phyloP scores from a whole-genome alignment of 441 rosid species.

The Gossypium davidsonii region DNA sequence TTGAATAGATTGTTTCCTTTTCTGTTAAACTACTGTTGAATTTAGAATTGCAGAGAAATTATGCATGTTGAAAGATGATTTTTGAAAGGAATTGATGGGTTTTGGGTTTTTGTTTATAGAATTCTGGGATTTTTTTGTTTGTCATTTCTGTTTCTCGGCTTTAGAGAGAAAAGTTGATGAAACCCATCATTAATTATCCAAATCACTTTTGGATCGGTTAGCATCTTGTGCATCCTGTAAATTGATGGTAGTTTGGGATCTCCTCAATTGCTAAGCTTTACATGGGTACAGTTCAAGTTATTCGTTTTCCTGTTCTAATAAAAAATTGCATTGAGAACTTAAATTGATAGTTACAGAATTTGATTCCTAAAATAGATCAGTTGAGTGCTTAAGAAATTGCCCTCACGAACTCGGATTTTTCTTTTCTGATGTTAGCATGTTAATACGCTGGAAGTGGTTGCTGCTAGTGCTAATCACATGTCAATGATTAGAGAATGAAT shows the following conservation, averaged over 20 bases:
- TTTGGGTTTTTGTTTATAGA: background rate
- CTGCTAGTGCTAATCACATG: background rate
- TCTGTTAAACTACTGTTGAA: background rate
- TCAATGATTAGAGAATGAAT: background rate
- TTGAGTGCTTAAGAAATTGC: background rate
- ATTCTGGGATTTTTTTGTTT: background rate
- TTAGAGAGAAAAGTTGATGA: background rate
- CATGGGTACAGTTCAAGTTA: background rate
- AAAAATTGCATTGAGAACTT: background rate
- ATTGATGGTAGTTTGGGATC: background rate
- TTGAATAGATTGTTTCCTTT: background rate
- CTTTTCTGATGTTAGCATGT: background rate
- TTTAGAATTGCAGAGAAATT: background rate
- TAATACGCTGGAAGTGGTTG: background rate
- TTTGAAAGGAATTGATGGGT: background rate
- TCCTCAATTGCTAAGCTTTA: background rate
- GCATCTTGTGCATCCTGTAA: background rate
- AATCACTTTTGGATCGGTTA: background rate
- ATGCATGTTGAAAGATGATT: background rate
- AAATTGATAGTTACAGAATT: background rate
- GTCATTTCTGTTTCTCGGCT: background rate
- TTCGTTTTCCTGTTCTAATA: background rate
- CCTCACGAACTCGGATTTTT: background rate
- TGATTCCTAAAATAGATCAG: background rate
- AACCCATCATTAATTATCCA: background rate